phyloP scores from a whole-genome alignment of 129 eudicot species.

The Helianthus tuberosus region DNA sequence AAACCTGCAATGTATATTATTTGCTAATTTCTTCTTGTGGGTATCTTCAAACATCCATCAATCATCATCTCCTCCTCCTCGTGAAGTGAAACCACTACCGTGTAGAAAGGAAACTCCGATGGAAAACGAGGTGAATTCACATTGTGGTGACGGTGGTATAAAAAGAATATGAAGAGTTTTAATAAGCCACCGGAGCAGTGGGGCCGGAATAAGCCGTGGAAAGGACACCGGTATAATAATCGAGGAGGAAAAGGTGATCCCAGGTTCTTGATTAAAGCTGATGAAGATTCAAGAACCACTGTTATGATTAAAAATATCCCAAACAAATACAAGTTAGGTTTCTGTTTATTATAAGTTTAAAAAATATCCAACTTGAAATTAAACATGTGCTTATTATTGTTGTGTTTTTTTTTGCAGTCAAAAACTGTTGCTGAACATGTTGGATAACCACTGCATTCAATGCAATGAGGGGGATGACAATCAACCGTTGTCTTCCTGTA shows the following conservation, averaged over 20 bases:
- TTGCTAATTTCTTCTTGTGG: no score
- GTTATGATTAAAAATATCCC: conserved; percentile 97
- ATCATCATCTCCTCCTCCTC: no score
- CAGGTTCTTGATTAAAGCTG: conserved; percentile 68
- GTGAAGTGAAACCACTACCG: conserved; percentile 6
- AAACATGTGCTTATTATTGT: background rate
- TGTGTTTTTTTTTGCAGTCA: conserved; percentile 42
- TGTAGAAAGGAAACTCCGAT: conserved; percentile 14
- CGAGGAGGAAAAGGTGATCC: conserved; percentile 47
- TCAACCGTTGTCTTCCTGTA: conserved; percentile 75
- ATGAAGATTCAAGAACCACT: conserved; percentile 82
- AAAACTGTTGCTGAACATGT: conserved; percentile 87
- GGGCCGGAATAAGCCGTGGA: conserved; percentile 40
- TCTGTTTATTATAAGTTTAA: no score
- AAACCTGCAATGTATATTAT: no score
- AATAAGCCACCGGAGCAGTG: conserved; percentile 14
- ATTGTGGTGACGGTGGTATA: background rate
- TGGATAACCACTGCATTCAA: conserved; percentile 97
- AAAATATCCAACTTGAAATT: background rate
- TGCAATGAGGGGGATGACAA: conserved; percentile 62
- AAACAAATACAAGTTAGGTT: conserved; percentile 76
- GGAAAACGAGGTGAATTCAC: conserved; percentile 12
- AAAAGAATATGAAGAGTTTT: conserved; percentile 20
- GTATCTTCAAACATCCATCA: no score
- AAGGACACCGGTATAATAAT: conserved; percentile 22